Conservation (phyloP, 148 eudicot genomes). For the Camellia granthamiana region DNA sequence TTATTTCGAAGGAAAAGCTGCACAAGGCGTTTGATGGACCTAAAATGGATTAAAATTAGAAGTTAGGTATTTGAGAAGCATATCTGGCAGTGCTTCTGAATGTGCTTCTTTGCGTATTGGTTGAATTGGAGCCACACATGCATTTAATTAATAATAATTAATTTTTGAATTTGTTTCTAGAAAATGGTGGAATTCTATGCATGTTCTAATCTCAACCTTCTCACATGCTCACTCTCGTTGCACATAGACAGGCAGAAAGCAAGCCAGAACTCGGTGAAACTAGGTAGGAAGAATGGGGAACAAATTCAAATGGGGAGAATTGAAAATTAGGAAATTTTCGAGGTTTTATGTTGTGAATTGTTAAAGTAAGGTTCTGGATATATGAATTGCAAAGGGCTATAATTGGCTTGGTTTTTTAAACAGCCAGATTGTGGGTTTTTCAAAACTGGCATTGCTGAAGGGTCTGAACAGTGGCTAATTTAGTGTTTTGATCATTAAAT, state of each 20-base stretch:
- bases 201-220: not conserved
- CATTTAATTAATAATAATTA: not conserved
- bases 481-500: not conserved
- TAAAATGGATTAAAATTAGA: not conserved
- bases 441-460: not conserved
- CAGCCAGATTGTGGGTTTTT: not conserved
- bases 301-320: not conserved
- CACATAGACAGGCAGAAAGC: not conserved
- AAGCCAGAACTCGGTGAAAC: not conserved
- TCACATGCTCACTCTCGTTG: not conserved
- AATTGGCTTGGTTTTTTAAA: not conserved
- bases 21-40: not conserved
- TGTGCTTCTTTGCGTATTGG: not conserved
- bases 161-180: not conserved
- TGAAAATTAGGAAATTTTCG: not conserved
- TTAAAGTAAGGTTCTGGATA: not conserved
- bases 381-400: not conserved
- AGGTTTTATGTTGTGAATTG: not conserved
- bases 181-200: not conserved
- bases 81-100: not conserved
- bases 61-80: slow-evolving; percentile 1
- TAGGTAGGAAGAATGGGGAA: not conserved
- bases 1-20: not conserved
- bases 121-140: not conserved
- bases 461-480: not conserved